phyloP scores from a whole-genome alignment of 306 rosid species.

The Quercus wislizeni region DNA sequence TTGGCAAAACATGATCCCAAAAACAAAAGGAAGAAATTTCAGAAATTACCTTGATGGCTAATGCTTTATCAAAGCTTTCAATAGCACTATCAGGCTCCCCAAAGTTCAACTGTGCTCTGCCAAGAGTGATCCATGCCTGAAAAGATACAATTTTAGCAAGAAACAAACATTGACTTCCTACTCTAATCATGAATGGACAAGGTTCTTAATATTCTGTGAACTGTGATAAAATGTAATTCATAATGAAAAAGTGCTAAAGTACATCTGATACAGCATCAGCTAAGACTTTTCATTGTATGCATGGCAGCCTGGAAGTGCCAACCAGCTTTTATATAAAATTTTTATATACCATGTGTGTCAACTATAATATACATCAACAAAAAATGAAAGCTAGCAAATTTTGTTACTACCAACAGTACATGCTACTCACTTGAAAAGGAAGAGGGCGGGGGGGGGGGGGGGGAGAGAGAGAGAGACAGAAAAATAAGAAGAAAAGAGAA shows the following conservation, averaged over 20 bases:
- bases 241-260: too few species aligned
- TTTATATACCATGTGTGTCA: neutral
- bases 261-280: neutral
- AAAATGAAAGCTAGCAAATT: neutral
- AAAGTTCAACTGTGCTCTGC: constrained; percentile 87
- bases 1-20: constrained; percentile 6
- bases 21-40: constrained; percentile 4
- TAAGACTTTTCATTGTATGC: neutral
- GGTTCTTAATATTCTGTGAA: neutral
- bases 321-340: neutral
- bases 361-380: neutral
- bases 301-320: too few species aligned
- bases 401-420: neutral
- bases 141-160: constrained; percentile 18
- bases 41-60: constrained; percentile 71
- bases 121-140: constrained; percentile 94
- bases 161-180: neutral
- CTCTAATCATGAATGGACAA: neutral
- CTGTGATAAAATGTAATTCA: neutral
- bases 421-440: too few species aligned
- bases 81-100: constrained; percentile 89
- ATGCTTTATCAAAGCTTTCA: constrained; percentile 77
- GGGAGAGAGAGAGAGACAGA: fast-evolving
- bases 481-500: too few species aligned
- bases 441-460: fast-evolving